Percentiles rank a stretch among this genome's conserved stretches.
These are phyloP conservation scores for Thielaviopsis cerberus DNA, from an alignment of 2,329 filamentous ascomycete genomes.

Conservation along the genomic window DNA sequence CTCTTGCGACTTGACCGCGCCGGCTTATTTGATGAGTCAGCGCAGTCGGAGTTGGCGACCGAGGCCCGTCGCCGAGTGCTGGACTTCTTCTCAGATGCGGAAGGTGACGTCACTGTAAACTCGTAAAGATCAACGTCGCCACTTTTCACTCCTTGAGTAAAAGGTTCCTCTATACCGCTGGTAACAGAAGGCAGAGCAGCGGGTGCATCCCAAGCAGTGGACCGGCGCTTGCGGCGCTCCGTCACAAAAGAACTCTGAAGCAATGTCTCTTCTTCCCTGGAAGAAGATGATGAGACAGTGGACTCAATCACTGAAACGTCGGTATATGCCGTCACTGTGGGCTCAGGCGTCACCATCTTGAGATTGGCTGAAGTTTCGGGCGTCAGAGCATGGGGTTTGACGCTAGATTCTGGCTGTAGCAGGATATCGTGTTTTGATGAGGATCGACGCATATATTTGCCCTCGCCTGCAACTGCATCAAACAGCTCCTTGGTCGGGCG, in stretches of 20 bases:
- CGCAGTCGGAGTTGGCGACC: neutral
- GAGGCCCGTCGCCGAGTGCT: conserved; percentile 4
- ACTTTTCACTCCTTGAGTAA: neutral
- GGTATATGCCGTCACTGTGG: neutral
- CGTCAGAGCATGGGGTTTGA: neutral
- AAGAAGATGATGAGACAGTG: neutral
- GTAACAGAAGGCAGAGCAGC: neutral
- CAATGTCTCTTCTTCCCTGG: conserved; percentile 3
- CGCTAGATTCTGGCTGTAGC: conserved; percentile 9
- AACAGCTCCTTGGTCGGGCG: conserved; percentile 58
- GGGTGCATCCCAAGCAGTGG: conserved; percentile 12
- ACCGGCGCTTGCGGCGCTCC: conserved; percentile 25
- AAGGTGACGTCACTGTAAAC: conserved; percentile 30
- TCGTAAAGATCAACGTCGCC: conserved; percentile 32
- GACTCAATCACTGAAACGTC: neutral
- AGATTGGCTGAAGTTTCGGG: neutral
- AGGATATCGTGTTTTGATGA: conserved; percentile 10
- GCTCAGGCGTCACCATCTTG: neutral
- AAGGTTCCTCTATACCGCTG: neutral
- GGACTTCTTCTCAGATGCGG: conserved; percentile 15
- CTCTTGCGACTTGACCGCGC: conserved; percentile 1
- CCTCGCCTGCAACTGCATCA: conserved; percentile 53
- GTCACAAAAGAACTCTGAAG: conserved; percentile 20
- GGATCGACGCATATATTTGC: conserved; percentile 28
- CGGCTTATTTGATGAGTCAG: conserved; percentile 4